These are phyloP conservation scores for Cucurbitaria berberidis DNA, from an alignment of 2,329 filamentous ascomycete species.

Conservation along the genomic window DNA sequence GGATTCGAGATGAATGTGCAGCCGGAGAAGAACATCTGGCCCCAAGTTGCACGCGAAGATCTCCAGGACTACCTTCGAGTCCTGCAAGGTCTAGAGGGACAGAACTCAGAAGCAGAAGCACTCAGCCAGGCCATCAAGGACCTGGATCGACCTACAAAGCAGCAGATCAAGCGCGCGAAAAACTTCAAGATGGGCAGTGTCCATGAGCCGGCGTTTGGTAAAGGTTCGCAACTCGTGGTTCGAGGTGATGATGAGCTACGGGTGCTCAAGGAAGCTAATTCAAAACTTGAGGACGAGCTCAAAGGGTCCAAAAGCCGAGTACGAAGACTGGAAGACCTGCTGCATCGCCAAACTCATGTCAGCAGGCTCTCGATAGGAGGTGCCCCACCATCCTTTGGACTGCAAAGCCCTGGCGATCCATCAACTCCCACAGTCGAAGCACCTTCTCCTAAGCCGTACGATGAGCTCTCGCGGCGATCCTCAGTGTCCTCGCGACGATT, in stretches of 20 bases:
- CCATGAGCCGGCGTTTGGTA: conserved; percentile 86
- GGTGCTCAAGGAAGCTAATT: conserved; percentile 57
- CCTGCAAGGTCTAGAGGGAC: conserved; percentile 69
- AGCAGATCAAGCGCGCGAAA: conserved; percentile 84
- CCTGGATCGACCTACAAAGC: conserved; percentile 79
- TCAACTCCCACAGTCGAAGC: conserved; percentile 46
- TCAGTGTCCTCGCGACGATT: conserved; percentile 67
- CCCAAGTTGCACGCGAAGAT: conserved; percentile 74
- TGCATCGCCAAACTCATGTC: conserved; percentile 78
- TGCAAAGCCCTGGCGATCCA: conserved; percentile 43
- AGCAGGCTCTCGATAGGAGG: conserved; percentile 60
- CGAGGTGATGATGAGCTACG: conserved; percentile 84
- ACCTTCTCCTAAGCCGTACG: conserved; percentile 44
- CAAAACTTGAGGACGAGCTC: conserved; percentile 66
- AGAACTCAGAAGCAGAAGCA: conserved; percentile 71
- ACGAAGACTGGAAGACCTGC: conserved; percentile 85
- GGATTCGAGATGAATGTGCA: conserved; percentile 85
- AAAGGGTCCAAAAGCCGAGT: conserved; percentile 92
- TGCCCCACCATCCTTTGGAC: conserved; percentile 47
- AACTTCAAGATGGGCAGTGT: conserved; percentile 97
- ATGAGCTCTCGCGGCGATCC: conserved; percentile 62
- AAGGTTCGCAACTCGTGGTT: conserved; percentile 77
- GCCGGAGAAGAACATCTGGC: conserved; percentile 82
- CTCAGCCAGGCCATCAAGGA: conserved; percentile 79
- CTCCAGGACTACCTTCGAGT: conserved; percentile 74